A percentile compares a stretch with the other conserved stretches of the same genome.
These are phyloP conservation scores for Colletotrichum musicola DNA, from an alignment of 2,329 filamentous ascomycete species.

Conservation along the genomic window DNA sequence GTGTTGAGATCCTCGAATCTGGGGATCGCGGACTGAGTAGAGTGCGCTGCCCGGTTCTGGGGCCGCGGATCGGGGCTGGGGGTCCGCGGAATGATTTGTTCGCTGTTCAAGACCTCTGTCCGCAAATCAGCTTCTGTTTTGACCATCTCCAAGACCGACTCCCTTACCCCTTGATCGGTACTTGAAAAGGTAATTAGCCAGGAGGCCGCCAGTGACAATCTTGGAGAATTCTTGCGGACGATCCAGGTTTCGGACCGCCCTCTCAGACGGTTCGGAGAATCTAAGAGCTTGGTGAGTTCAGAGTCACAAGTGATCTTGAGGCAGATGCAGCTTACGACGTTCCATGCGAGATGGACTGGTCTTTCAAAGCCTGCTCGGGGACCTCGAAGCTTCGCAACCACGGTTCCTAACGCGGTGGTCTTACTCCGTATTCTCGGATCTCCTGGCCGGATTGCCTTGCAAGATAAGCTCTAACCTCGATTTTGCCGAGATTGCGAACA, in stretches of 20 bases:
- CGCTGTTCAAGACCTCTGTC: conserved; percentile 47
- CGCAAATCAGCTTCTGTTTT: not conserved
- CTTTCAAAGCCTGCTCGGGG: conserved; percentile 51
- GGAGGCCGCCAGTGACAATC: conserved; percentile 38
- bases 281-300: not conserved
- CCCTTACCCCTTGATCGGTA: conserved; percentile 48
- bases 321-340: conserved; percentile 43
- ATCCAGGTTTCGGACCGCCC: not conserved
- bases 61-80: conserved; percentile 38
- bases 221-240: not conserved
- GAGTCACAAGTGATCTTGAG: not conserved
- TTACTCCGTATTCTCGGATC: not conserved
- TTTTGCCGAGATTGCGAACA: conserved; percentile 44
- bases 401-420: conserved; percentile 15
- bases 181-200: conserved; percentile 47
- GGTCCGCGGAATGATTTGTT: conserved; percentile 47
- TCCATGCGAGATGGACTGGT: conserved; percentile 49
- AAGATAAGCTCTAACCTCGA: conserved; percentile 43
- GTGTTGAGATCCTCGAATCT: not conserved
- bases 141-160: not conserved
- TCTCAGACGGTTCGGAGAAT: not conserved
- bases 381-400: conserved; percentile 42
- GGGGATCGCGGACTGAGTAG: not conserved
- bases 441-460: not conserved
- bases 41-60: not conserved